phyloP scores from a whole-genome alignment of 139 green algal species.

The Penium margaritaceum region DNA sequence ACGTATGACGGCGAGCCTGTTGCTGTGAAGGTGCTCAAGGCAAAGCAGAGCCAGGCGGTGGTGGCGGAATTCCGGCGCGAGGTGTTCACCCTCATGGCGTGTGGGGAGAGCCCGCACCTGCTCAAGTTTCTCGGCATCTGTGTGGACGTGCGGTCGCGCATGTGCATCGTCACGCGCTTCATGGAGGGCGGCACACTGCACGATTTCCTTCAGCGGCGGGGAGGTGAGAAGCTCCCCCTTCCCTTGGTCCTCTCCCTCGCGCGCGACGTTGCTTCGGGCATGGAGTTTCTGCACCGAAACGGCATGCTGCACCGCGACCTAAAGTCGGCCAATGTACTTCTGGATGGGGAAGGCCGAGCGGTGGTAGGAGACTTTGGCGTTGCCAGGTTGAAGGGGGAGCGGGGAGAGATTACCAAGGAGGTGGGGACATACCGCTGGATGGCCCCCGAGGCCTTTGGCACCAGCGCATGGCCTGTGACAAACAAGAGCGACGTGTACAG shows the following conservation, averaged over 20 bases:
- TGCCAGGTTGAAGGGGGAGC: slow-evolving; percentile 72
- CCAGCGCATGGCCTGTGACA: slow-evolving; percentile 58
- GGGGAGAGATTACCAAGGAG: slow-evolving; percentile 88
- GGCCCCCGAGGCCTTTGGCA: slow-evolving; percentile 95
- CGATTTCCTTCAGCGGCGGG: not conserved
- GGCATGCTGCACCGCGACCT: slow-evolving; percentile 31
- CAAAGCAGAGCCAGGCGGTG: not conserved
- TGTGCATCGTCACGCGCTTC: slow-evolving; percentile 21
- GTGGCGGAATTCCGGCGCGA: slow-evolving; percentile 11
- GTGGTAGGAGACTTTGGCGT: slow-evolving; percentile 94
- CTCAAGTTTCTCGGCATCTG: slow-evolving; percentile 35
- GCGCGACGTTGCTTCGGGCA: slow-evolving; percentile 49
- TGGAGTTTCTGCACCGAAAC: slow-evolving; percentile 59
- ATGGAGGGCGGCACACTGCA: not conserved
- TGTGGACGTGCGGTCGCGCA: not conserved
- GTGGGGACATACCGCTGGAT: slow-evolving; percentile 98
- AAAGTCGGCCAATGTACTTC: slow-evolving; percentile 83
- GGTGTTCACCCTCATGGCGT: not conserved
- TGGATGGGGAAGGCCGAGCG: slow-evolving; percentile 55
- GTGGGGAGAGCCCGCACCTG: slow-evolving; percentile 6
- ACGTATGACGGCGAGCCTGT: not conserved
- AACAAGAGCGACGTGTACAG: slow-evolving; percentile 78
- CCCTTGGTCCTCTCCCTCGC: slow-evolving; percentile 11
- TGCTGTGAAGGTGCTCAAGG: slow-evolving; percentile 5
- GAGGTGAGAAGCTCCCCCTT: not conserved